Percentiles rank a stretch among this genome's conserved stretches.
Evolutionary conservation across 495 filamentous ascomycete species (phyloP).

Genomic region (Astrothelium macrocarpum): DNA sequence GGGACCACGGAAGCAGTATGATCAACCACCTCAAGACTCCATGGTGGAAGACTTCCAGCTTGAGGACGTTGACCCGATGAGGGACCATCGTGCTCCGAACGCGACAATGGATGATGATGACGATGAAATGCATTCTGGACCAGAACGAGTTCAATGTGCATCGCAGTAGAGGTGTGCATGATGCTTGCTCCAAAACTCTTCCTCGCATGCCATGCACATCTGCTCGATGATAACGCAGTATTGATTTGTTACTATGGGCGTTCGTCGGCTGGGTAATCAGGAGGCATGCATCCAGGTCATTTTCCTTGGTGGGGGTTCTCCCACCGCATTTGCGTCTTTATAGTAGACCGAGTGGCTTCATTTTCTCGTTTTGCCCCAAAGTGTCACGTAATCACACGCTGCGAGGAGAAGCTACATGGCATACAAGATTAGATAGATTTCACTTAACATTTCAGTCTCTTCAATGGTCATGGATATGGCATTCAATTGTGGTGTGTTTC

Average conservation of each 20-base stretch:
- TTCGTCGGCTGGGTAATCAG: background rate
- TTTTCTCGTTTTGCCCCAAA: background rate
- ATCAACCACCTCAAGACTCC: conserved; percentile 59
- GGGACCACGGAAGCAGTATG: conserved; percentile 54
- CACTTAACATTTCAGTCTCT: background rate
- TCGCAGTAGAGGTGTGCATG: conserved; percentile 60
- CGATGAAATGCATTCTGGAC: conserved; percentile 77
- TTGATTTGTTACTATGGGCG: background rate
- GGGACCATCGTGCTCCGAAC: conserved; percentile 67
- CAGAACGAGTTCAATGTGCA: conserved; percentile 93
- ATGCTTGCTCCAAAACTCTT: background rate
- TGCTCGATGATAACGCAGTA: background rate
- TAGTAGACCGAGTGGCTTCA: background rate
- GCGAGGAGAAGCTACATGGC: conserved; percentile 1
- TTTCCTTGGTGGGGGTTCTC: background rate
- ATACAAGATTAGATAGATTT: conserved; percentile 6
- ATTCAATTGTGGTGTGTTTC: background rate
- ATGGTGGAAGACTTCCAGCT: conserved; percentile 83
- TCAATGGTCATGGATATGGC: background rate
- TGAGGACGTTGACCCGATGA: conserved; percentile 68
- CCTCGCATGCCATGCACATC: background rate
- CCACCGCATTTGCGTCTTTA: background rate
- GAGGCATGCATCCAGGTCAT: background rate
- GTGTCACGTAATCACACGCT: background rate
- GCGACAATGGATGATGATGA: conserved; percentile 73